Conservation (phyloP, 192 early-diverging fungal species). For the Backusella australiensis region DNA sequence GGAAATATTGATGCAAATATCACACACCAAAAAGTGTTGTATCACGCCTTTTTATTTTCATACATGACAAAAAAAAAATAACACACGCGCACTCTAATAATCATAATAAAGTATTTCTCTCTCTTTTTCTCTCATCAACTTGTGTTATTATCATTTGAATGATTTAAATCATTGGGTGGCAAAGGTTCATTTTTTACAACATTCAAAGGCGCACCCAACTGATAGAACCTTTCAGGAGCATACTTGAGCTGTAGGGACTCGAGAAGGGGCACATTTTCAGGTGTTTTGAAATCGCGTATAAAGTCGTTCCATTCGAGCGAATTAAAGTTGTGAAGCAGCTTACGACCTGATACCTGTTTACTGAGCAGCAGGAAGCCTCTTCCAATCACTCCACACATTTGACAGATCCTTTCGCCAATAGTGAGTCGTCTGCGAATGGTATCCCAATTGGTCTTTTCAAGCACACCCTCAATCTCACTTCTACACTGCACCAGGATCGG, state of each 20-base stretch:
- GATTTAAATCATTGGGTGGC: neutral
- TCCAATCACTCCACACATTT: constrained; percentile 20
- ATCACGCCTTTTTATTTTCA: neutral
- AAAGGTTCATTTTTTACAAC: neutral
- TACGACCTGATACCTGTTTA: constrained; percentile 32
- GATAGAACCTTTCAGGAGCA: constrained; percentile 21
- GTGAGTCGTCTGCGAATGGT: constrained; percentile 33
- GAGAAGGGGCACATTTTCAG: constrained; percentile 13
- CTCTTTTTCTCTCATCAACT: neutral
- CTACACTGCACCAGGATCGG: constrained; percentile 29
- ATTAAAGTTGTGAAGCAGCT: constrained; percentile 33
- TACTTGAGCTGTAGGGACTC: constrained; percentile 17
- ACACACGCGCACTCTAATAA: neutral
- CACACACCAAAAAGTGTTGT: neutral
- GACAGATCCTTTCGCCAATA: constrained; percentile 33
- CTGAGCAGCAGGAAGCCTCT: constrained; percentile 28
- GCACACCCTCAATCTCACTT: constrained; percentile 24
- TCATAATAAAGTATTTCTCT: neutral
- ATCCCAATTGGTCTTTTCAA: constrained; percentile 36
- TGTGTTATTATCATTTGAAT: neutral
- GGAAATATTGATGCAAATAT: constrained; percentile 4
- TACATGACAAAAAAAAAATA: neutral
- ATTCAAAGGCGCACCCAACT: neutral
- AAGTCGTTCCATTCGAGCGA: constrained; percentile 27
- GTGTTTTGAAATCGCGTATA: constrained; percentile 20